These are phyloP conservation scores for Excoecaria agallocha DNA, from an alignment of 345 rosid species.

Conservation along the genomic window DNA sequence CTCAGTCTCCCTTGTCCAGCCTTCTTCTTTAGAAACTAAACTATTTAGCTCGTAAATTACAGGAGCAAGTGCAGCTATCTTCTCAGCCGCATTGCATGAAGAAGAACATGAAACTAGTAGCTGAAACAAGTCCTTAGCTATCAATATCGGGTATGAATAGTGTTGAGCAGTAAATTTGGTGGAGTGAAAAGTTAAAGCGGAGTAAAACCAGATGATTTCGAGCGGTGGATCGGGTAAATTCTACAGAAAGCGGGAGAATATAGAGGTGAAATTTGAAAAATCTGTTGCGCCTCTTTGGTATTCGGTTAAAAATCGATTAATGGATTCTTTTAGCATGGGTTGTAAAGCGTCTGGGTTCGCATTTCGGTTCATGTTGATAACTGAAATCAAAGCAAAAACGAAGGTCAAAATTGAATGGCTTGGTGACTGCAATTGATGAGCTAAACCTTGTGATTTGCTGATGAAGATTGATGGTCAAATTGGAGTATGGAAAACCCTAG, in stretches of 20 bases:
- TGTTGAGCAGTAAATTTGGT: constrained; percentile 23
- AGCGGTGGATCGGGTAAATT: constrained; percentile 55
- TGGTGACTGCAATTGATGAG: background rate
- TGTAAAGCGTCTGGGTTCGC: constrained; percentile 30
- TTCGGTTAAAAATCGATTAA: constrained; percentile 50
- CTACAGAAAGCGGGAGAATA: constrained; percentile 59
- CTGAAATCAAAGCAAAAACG: constrained; percentile 8
- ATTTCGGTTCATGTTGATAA: constrained; percentile 29
- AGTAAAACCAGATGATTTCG: constrained; percentile 69
- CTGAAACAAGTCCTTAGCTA: constrained; percentile 52
- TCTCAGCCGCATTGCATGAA: constrained; percentile 40
- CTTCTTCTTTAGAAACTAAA: constrained; percentile 15
- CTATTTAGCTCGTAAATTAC: constrained; percentile 49
- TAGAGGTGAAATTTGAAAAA: constrained; percentile 59
- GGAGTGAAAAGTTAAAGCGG: constrained; percentile 52
- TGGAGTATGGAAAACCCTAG: constrained; percentile 9
- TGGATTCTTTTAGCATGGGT: constrained; percentile 57
- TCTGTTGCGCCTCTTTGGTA: constrained; percentile 44
- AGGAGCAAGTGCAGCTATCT: constrained; percentile 58
- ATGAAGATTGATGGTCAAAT: background rate
- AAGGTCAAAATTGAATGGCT: constrained; percentile 12
- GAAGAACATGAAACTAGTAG: constrained; percentile 51
- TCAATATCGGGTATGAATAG: constrained; percentile 24
- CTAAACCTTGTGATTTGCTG: background rate
- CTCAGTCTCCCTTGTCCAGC: constrained; percentile 38